phyloP scores from a whole-genome alignment of 768 basidiomycete genomes.

The Neoboletus subvelutipes region DNA sequence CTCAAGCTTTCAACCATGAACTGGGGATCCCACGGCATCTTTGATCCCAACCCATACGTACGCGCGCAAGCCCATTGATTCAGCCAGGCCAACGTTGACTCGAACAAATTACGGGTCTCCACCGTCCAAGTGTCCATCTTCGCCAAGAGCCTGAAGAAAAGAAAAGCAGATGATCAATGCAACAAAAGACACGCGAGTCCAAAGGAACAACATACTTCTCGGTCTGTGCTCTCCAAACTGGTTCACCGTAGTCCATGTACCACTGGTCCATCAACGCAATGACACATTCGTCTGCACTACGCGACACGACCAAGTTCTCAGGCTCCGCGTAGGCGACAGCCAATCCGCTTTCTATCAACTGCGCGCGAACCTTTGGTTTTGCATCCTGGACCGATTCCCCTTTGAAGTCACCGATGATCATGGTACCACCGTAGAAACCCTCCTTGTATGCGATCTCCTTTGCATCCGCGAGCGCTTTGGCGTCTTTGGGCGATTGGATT shows the following conservation, averaged over 20 bases:
- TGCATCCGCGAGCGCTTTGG: conserved; percentile 89
- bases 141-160: conserved; percentile 58
- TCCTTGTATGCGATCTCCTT: conserved; percentile 99
- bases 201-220: conserved; percentile 60
- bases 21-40: conserved; percentile 93
- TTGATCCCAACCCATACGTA: conserved; percentile 93
- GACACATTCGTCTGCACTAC: conserved; percentile 96
- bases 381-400: conserved; percentile 88
- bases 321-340: conserved; percentile 96
- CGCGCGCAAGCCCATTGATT: conserved; percentile 99
- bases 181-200: background rate
- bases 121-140: conserved; percentile 86
- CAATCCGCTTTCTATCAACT: conserved; percentile 72
- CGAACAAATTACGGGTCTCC: conserved; percentile 93
- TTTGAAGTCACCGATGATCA: conserved; percentile 90
- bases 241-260: conserved; percentile 97
- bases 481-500: conserved; percentile 93
- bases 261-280: conserved; percentile 99
- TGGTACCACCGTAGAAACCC: conserved; percentile 93
- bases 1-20: conserved; percentile 96
- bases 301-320: conserved; percentile 83
- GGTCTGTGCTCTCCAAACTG: conserved; percentile 80
- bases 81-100: conserved; percentile 90
- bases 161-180: background rate
- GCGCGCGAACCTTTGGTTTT: conserved; percentile 82